A percentile compares a stretch with the other conserved stretches of the same genome.
phyloP scores from a whole-genome alignment of 169 alveolate genomes.

The Eimeria zaria region DNA sequence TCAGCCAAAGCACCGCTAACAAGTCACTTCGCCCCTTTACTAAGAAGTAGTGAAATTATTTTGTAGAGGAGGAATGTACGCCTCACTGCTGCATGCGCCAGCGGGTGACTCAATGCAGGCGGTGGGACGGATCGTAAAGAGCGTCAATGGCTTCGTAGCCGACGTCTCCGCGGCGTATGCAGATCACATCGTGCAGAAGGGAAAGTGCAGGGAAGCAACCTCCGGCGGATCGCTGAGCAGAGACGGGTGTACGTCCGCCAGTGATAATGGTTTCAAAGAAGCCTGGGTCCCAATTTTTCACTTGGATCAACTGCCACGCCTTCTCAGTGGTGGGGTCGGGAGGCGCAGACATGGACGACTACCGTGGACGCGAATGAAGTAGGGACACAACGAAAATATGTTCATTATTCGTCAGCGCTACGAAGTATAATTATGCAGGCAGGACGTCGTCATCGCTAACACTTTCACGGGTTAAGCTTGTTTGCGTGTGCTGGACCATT shows the following conservation, averaged over 20 bases:
- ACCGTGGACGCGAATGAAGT: constrained; percentile 70
- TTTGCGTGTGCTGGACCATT: neutral
- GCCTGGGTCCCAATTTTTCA: constrained; percentile 69
- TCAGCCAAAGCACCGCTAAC: neutral
- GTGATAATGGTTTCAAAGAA: neutral
- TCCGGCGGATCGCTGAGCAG: neutral
- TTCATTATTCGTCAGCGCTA: neutral
- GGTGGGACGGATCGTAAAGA: constrained; percentile 46
- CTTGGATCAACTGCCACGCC: constrained; percentile 72
- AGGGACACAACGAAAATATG: neutral
- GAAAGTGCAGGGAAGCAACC: neutral
- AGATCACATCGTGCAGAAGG: constrained; percentile 29
- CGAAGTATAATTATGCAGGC: neutral
- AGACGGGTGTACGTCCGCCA: neutral
- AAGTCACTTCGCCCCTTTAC: neutral
- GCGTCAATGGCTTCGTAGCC: constrained; percentile 73
- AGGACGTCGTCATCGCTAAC: neutral
- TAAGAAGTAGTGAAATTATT: neutral
- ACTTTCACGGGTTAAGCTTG: neutral
- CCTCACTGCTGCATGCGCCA: neutral
- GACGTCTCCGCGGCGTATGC: constrained; percentile 61
- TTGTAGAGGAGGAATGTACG: neutral
- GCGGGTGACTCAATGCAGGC: constrained; percentile 40
- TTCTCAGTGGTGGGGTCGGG: constrained; percentile 50
- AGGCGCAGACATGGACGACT: constrained; percentile 49